Base-by-base conservation (phyloP, 1,284 basidiomycete species). In the Microbotryum silenes-acaulis region DNA sequence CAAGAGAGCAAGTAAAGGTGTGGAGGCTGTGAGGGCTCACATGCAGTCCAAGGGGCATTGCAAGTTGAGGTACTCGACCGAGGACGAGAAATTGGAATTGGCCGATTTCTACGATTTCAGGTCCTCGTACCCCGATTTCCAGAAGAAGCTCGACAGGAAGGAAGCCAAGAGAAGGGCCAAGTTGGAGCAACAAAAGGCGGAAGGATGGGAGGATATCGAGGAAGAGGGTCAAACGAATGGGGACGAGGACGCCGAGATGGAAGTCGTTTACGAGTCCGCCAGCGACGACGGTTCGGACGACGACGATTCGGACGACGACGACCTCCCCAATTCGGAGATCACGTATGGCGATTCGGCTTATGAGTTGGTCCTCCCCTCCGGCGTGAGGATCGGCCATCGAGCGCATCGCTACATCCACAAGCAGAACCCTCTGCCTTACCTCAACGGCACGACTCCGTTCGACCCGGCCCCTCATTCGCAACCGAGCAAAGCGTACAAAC, bases 11-110 rank as follows among this genome's bases (percentile, higher is more conserved):
- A 69, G 66, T 51, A 68, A 68, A 52, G 71, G 71, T 10, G 72
- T 92, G 52, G 85, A 91, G 3, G 91, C 91, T 1, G 91, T 91
- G 3, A 80, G 91, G 68, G 89, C 88, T 72, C 92, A 97, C 73
- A 97, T 97, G 93, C 68, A 84, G 56, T 91, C 93, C 78, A 97
- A 96, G 77, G 82, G 82, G 50, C 96, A 99, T 72, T 97, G 93
- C 82, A 97, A 97, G 77, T 84, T 99, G 64, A 88, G 90, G 0
- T 98, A 97, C 75, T 88, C 91, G 59, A 78, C 81, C 1, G 85
- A 89, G 69, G 76, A 80, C 50, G 91, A 97, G 71, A 82, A 85
- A 53, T 81, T 94, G 52, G 92, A 97, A 72, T 71, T 96, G 7
- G 88, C 91, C 0, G 94, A 97, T 71, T 97, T 82, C 74, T 99